phyloP scores from a whole-genome alignment of 2,329 filamentous ascomycete species.

The Aureobasidium lini region DNA sequence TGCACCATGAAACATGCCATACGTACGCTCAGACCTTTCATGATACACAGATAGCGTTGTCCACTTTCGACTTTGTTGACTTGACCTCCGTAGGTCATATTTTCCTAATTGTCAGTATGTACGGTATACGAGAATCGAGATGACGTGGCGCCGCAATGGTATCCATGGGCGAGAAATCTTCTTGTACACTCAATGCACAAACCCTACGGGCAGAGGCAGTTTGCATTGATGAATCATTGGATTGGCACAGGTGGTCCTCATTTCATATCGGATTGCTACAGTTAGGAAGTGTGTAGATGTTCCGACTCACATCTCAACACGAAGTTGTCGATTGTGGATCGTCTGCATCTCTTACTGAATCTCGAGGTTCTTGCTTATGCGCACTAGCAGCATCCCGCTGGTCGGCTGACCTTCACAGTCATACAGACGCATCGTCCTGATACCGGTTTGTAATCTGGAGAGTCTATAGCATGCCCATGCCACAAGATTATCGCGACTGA shows the following conservation, averaged over 20 bases:
- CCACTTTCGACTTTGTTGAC: neutral
- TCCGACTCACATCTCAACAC: neutral
- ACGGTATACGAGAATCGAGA: neutral
- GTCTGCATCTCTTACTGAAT: neutral
- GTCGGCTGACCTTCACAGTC: constrained; percentile 60
- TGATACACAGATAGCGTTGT: neutral
- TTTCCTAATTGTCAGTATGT: neutral
- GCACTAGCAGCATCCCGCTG: constrained; percentile 64
- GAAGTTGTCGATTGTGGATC: neutral
- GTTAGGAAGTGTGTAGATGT: neutral
- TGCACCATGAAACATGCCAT: neutral
- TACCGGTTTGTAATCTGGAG: constrained; percentile 68
- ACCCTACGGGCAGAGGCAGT: neutral
- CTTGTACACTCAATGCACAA: neutral
- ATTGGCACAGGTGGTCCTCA: neutral
- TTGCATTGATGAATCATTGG: neutral
- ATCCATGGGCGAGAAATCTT: neutral
- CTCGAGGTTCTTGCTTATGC: constrained; percentile 51
- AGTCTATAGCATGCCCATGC: constrained; percentile 86
- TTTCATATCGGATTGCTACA: neutral
- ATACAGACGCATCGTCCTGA: constrained; percentile 68
- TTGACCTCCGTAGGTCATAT: neutral
- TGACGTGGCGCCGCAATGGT: neutral
- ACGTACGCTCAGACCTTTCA: neutral
- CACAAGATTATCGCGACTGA: constrained; percentile 63